Evolutionary conservation across 1,139 yeast species (phyloP).

Genomic region (Ashbya aceris): DNA sequence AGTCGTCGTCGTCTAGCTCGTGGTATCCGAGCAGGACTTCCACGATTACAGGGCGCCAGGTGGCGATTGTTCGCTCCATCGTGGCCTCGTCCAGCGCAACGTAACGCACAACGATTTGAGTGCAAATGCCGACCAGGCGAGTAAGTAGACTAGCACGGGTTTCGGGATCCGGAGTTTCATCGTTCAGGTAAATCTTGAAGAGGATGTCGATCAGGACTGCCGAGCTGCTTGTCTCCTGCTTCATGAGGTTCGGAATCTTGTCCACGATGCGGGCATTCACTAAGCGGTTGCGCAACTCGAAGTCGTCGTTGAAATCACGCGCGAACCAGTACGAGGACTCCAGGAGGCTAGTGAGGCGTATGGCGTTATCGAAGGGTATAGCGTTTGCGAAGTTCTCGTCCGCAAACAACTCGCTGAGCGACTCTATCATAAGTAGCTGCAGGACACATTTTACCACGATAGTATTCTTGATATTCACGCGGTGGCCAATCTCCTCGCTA

Average conservation of each 20-base stretch:
- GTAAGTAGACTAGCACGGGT: conserved; percentile 35
- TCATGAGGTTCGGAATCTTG: conserved; percentile 79
- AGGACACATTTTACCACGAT: conserved; percentile 89
- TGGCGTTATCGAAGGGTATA: conserved; percentile 57
- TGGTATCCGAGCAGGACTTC: conserved; percentile 77
- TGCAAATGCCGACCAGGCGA: conserved; percentile 62
- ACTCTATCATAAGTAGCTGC: conserved; percentile 81
- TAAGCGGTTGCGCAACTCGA: conserved; percentile 71
- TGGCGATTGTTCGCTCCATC: conserved; percentile 69
- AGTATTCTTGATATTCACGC: conserved; percentile 51
- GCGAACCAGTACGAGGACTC: conserved; percentile 73
- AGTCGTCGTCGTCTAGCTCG: conserved; percentile 70
- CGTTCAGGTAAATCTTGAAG: conserved; percentile 73
- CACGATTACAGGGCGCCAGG: conserved; percentile 89
- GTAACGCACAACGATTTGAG: conserved; percentile 59
- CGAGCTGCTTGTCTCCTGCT: conserved; percentile 86
- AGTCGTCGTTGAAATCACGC: conserved; percentile 77
- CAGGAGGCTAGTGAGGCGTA: conserved; percentile 51
- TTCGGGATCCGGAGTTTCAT: conserved; percentile 33
- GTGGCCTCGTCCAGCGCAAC: conserved; percentile 62
- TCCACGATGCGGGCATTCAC: conserved; percentile 93
- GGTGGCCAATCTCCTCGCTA: conserved; percentile 27
- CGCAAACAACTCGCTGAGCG: conserved; percentile 66
- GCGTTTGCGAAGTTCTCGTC: conserved; percentile 58
- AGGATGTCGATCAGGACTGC: conserved; percentile 77